Base-by-base conservation (phyloP, 2,329 filamentous ascomycete genomes). In the Talaromyces sp. region DNA sequence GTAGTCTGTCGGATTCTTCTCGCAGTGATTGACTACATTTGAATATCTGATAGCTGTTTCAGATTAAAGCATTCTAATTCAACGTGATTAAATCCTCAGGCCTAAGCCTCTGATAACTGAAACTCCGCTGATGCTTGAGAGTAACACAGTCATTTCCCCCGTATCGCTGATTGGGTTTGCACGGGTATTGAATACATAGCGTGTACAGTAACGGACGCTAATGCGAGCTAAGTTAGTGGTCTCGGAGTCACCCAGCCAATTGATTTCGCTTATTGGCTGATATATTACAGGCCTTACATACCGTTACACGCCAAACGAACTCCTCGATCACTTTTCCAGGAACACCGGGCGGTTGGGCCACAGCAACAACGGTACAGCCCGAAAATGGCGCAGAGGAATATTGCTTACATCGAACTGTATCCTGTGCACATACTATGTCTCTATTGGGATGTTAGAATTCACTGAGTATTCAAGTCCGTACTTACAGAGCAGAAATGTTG, bases 131-230 rank as follows among this genome's bases (percentile, higher is more conserved):
- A 31, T 25, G 47, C 47, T 31, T 27, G 47, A 50, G 43, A 47
- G 50, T 19, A n/a, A 37, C n/a, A 37, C 52, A 3, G 31, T 56
- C 33, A 56, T 56, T 37, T 56, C 52, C 31, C 10, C 31, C 3
- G 2, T n/a, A 31, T 35, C 31, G 6, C 50, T 56, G 52, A 56
- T 56, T 56, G 52, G 52, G 2, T 39, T 37, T 15, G 2, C 13
- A 1, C 17, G 8, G n/a, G 50, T 56, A 56, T 56, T 6, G 8
- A 37, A 54, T 54, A 33, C 49, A 54, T 35, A 37, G 50, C 4
- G 50, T 19, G 52, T 56, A 56, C 33, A n/a, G 52, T 22, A 25
- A 39, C 52, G 33, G 33, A 56, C 52, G n/a, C 52, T 56, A 56
- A 37, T 39, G 33, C 10, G 52, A 56, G 52, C 52, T 56, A 56